A percentile compares a stretch with the other conserved stretches of the same genome.
Evolutionary conservation across 345 rosid species (phyloP).

Genomic region (Gossypium longicalyx): DNA sequence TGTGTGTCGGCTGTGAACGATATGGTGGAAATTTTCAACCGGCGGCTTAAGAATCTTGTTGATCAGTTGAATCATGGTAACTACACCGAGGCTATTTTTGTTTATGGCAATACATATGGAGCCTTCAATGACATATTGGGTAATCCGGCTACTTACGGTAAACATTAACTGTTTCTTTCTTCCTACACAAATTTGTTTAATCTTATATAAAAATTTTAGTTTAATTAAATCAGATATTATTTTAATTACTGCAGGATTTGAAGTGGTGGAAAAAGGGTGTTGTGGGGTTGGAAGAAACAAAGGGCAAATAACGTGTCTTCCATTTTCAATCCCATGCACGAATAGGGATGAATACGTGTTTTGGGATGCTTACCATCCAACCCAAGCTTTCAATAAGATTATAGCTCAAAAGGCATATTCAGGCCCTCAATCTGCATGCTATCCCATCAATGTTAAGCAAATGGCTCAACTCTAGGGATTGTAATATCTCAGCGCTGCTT

Average conservation of each 20-base stretch:
- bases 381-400: constrained; percentile 54
- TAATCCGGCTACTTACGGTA: constrained; percentile 37
- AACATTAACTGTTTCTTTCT: background rate
- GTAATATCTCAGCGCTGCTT: too few relatives aligned
- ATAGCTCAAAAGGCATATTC: constrained; percentile 43
- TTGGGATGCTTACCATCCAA: constrained; percentile 74
- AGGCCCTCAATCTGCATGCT: constrained; percentile 48
- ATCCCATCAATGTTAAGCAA: constrained; percentile 53
- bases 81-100: constrained; percentile 32
- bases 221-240: too few relatives aligned
- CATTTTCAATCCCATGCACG: constrained; percentile 46
- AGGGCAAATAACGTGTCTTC: constrained; percentile 68
- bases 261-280: constrained; percentile 52
- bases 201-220: background rate
- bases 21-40: constrained; percentile 42
- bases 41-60: constrained; percentile 38
- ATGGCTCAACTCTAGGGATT: constrained; percentile 27
- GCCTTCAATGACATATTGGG: constrained; percentile 38
- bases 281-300: constrained; percentile 63
- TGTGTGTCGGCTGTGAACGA: constrained; percentile 42
- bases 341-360: constrained; percentile 51
- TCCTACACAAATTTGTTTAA: background rate
- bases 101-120: constrained; percentile 46
- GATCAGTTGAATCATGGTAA: constrained; percentile 35
- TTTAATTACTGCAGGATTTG: constrained; percentile 31